Conservation (phyloP, 2,329 filamentous ascomycete genomes). For the Xenoacremonium recifei region DNA sequence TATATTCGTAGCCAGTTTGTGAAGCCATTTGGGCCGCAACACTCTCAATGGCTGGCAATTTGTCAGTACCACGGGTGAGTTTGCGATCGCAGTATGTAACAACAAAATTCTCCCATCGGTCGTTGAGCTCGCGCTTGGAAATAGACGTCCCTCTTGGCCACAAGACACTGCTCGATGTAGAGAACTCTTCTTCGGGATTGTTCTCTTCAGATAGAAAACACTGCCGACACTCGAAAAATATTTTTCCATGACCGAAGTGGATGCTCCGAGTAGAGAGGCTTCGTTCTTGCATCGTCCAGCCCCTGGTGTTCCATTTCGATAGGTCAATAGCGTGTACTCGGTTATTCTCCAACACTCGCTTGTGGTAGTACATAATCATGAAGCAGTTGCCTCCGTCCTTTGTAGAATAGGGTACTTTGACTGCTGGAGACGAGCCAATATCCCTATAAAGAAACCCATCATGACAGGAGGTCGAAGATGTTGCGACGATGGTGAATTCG, state of each 20-base stretch:
- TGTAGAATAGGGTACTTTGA: not conserved
- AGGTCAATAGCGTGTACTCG: not conserved
- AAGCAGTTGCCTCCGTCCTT: not conserved
- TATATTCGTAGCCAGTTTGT: not conserved
- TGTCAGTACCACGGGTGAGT: not conserved
- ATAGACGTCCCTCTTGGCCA: not conserved
- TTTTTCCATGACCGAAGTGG: constrained; percentile 1
- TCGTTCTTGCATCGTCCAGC: constrained; percentile 1
- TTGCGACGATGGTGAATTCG: not conserved
- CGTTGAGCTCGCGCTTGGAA: not conserved
- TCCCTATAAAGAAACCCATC: not conserved
- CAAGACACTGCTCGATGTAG: not conserved
- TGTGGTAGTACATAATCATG: not conserved
- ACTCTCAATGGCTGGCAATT: not conserved
- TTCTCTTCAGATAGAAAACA: constrained; percentile 1
- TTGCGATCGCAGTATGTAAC: not conserved
- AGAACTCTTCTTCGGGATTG: not conserved
- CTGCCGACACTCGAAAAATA: constrained; percentile 4
- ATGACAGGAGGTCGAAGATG: not conserved
- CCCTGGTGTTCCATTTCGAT: constrained; percentile 1
- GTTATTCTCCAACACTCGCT: not conserved
- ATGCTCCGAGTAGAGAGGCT: constrained; percentile 2
- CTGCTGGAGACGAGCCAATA: not conserved
- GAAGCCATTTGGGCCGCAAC: not conserved
- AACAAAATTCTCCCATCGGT: not conserved